Base-by-base conservation (phyloP, 2,329 filamentous ascomycete species). In the Ophiostoma tasmaniense region DNA sequence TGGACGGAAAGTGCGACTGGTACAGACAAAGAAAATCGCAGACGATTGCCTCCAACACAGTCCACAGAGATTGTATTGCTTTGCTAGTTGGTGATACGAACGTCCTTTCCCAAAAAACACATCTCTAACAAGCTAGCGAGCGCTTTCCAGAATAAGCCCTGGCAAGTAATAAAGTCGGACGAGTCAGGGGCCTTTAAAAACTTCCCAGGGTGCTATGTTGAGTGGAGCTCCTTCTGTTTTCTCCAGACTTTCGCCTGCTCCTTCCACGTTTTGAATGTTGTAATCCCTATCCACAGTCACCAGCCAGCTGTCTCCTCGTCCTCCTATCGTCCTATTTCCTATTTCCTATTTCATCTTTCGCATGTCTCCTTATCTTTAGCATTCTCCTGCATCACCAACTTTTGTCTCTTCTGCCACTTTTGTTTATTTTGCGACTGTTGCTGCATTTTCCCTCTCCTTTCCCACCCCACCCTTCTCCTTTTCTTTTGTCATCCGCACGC, bases 171-270 rank as follows among this genome's bases (percentile, higher is more conserved):
- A 11, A 39, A 39, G 42, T 45, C 42, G n/a, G 50, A 22, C 25
- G 13, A 61, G 14, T 61, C 55, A 61, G 55, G 55, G 55, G 55
- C 52, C 52, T 59, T 22, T 59, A 28, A n/a, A n/a, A n/a, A n/a
- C n/a, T n/a, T n/a, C n/a, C n/a, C n/a, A n/a, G n/a, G n/a, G n/a
- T n/a, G n/a, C n/a, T n/a, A n/a, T n/a, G n/a, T n/a, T n/a, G n/a
- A n/a, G n/a, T n/a, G 64, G 64, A 65, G 50, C 20, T 37, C 64
- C 20, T 37, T 7, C 30, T 37, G 20, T 17, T 8, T 65, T 65
- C 64, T 65, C 64, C 64, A 65, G 64, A 65, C 37, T 65, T 42
- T 45, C 62, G 20, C 20, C 62, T 35, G 50, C n/a, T 45, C 45
- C 25, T 61, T 30, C 25, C 55, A 30, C 28, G 55, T 61, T 61